phyloP scores from a whole-genome alignment of 1,139 yeast species.

The Candida frijolesensis region DNA sequence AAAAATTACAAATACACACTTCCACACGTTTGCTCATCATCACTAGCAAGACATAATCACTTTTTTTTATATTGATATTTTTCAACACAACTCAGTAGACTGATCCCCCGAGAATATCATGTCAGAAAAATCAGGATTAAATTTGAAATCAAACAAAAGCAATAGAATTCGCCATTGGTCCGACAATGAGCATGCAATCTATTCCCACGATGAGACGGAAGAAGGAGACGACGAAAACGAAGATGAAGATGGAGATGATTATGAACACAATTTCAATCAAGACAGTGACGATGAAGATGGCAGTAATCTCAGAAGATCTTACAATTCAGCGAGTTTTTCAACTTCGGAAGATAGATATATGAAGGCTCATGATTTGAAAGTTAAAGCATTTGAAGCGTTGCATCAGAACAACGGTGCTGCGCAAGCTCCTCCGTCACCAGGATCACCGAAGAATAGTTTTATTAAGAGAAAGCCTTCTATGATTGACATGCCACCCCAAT shows the following conservation, averaged over 20 bases:
- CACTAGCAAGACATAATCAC: too few species aligned
- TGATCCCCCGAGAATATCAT: not conserved
- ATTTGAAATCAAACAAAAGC: slow-evolving; percentile 10
- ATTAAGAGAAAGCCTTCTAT: slow-evolving; percentile 53
- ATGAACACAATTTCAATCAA: slow-evolving; percentile 18
- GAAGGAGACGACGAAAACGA: slow-evolving; percentile 30
- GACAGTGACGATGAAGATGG: slow-evolving; percentile 32
- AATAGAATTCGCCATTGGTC: not conserved
- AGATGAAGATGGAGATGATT: slow-evolving; percentile 19
- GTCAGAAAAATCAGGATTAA: slow-evolving; percentile 13
- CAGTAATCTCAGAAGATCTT: slow-evolving; percentile 31
- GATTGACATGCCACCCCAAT: slow-evolving; percentile 48
- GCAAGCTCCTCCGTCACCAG: slow-evolving; percentile 12
- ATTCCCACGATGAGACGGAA: slow-evolving; percentile 14
- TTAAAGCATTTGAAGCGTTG: slow-evolving; percentile 62
- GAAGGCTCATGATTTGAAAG: slow-evolving; percentile 71
- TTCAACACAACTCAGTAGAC: too few species aligned
- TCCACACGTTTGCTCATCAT: too few species aligned
- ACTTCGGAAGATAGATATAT: slow-evolving; percentile 68
- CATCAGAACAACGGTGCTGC: slow-evolving; percentile 22
- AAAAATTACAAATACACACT: too few species aligned
- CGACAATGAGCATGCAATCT: slow-evolving; percentile 2
- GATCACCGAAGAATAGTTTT: slow-evolving; percentile 21
- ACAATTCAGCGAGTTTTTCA: slow-evolving; percentile 59
- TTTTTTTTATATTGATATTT: too few species aligned